Percentiles rank a stretch among this genome's conserved stretches.
phyloP scores from a whole-genome alignment of 1,139 yeast genomes.

The Nakaseomyces glabratus region DNA sequence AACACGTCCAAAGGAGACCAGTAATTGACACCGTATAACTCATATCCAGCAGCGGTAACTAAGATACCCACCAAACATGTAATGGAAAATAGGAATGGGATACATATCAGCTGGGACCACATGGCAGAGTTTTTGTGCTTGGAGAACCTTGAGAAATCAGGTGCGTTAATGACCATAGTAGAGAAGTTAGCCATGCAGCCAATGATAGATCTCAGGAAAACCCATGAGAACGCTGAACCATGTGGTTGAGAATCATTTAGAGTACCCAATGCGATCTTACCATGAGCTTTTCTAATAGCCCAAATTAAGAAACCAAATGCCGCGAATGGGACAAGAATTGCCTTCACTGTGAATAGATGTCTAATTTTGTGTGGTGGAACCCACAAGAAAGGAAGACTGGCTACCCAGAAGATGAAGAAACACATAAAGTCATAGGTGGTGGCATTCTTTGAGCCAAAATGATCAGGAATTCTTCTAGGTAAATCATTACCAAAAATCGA shows the following conservation, averaged over 20 bases:
- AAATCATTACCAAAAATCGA: slow-evolving; percentile 59
- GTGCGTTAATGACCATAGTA: slow-evolving; percentile 76
- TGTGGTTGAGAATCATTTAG: slow-evolving; percentile 20
- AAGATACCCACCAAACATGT: slow-evolving; percentile 82
- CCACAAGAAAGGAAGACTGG: slow-evolving; percentile 68
- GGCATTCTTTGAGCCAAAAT: slow-evolving; percentile 44
- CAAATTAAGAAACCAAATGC: slow-evolving; percentile 72
- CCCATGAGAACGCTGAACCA: slow-evolving; percentile 45
- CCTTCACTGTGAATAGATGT: slow-evolving; percentile 73
- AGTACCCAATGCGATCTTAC: slow-evolving; percentile 25
- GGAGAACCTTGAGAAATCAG: slow-evolving; percentile 84
- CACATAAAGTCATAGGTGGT: slow-evolving; percentile 63
- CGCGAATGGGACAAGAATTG: slow-evolving; percentile 67
- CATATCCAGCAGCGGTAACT: slow-evolving; percentile 72
- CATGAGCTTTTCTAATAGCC: slow-evolving; percentile 51
- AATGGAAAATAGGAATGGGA: slow-evolving; percentile 69
- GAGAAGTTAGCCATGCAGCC: slow-evolving; percentile 79
- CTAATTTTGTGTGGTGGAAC: slow-evolving; percentile 75
- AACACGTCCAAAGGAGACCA: slow-evolving; percentile 87
- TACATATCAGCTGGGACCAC: slow-evolving; percentile 50
- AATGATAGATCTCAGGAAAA: slow-evolving; percentile 69
- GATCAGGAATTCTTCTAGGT: slow-evolving; percentile 40
- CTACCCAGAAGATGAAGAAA: slow-evolving; percentile 72
- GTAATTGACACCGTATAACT: slow-evolving; percentile 57
- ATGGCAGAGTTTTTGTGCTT: slow-evolving; percentile 41